Conservation (phyloP, 2,329 filamentous ascomycete genomes). For the Aspergillus felis region DNA sequence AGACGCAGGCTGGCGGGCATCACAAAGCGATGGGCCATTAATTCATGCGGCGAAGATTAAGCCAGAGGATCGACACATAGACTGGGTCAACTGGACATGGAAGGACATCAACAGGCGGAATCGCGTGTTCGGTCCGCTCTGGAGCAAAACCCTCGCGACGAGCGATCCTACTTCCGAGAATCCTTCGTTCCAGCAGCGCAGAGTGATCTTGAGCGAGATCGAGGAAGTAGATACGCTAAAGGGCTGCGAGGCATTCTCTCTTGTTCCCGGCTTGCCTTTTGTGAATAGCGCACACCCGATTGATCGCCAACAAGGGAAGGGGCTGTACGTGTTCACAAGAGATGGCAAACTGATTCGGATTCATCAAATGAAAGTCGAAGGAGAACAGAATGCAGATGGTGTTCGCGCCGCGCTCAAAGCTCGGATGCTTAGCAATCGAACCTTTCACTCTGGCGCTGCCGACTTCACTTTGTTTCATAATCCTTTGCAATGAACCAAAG, state of each 20-base stretch:
- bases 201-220: constrained; percentile 36
- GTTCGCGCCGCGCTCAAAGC: constrained; percentile 38
- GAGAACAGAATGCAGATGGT: constrained; percentile 31
- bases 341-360: constrained; percentile 36
- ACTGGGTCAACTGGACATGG: constrained; percentile 55
- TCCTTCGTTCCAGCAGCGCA: constrained; percentile 25
- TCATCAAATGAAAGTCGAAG: constrained; percentile 40
- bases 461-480: constrained; percentile 33
- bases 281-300: constrained; percentile 24
- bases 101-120: constrained; percentile 54
- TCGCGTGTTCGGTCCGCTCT: constrained; percentile 62
- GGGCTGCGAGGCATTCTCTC: constrained; percentile 22
- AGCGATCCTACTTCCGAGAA: constrained; percentile 14
- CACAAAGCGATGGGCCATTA: constrained; percentile 23
- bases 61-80: constrained; percentile 59
- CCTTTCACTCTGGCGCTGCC: constrained; percentile 20
- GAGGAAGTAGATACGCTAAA: constrained; percentile 29
- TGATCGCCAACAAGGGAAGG: constrained; percentile 22
- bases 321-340: constrained; percentile 35
- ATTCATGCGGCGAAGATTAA: constrained; percentile 70
- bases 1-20: constrained; percentile 24
- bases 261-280: constrained; percentile 37
- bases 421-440: constrained; percentile 31
- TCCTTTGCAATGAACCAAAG: constrained; percentile 24
- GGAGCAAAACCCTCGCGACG: constrained; percentile 48